These are phyloP conservation scores for Ophiocordyceps camponoti-saundersi DNA, from an alignment of 2,329 filamentous ascomycete species.

Conservation along the genomic window DNA sequence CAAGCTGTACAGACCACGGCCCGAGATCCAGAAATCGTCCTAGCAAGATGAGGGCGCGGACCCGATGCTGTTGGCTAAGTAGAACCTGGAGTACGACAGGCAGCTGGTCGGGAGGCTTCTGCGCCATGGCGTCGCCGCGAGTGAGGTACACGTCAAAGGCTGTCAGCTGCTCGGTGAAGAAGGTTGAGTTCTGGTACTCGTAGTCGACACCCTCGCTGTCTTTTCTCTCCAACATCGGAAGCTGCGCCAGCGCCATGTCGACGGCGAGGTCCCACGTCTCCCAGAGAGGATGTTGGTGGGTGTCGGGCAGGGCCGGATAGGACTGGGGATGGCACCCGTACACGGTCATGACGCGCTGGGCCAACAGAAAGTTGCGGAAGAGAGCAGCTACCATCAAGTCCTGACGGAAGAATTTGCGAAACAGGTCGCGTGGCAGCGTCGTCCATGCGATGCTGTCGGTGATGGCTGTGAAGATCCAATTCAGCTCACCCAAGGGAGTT, in stretches of 20 bases:
- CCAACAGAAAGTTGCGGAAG: conserved; percentile 88
- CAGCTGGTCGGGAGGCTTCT: conserved; percentile 82
- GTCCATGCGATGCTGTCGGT: conserved; percentile 99
- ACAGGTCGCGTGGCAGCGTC: conserved; percentile 71
- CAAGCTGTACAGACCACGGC: conserved; percentile 96
- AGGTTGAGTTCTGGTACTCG: conserved; percentile 84
- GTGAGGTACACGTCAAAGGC: conserved; percentile 92
- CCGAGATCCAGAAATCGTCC: conserved; percentile 90
- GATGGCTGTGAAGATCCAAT: conserved; percentile 99
- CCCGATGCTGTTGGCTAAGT: conserved; percentile 83
- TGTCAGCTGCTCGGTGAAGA: conserved; percentile 93
- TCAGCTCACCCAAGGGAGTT: conserved; percentile 87
- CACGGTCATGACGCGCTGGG: conserved; percentile 87
- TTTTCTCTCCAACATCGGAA: conserved; percentile 70
- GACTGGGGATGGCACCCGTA: conserved; percentile 94
- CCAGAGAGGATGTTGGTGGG: conserved; percentile 89
- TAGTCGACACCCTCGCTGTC: conserved; percentile 61
- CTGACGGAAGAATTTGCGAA: conserved; percentile 93
- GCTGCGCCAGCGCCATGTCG: conserved; percentile 81
- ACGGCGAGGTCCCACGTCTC: conserved; percentile 95
- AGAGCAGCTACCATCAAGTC: conserved; percentile 98
- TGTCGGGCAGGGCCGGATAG: conserved; percentile 81
- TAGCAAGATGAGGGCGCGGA: conserved; percentile 77
- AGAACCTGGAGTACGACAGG: conserved; percentile 93
- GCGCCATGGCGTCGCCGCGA: conserved; percentile 61